Conservation (phyloP, 192 early-diverging fungal species). For the Podila verticillata region DNA sequence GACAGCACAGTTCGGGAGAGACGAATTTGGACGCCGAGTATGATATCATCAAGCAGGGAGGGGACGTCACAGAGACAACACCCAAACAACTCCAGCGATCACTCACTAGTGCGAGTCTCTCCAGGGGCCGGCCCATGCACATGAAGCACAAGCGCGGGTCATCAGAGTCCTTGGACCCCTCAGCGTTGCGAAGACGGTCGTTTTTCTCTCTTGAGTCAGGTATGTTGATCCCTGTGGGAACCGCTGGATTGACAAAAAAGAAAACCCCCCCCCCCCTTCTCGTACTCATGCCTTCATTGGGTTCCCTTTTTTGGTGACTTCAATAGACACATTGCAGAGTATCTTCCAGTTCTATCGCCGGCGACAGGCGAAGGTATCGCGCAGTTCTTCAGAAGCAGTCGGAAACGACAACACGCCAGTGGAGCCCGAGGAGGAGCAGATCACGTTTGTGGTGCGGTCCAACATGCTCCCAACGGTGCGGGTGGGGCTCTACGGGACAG, state of each 20-base stretch:
- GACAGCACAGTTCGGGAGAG: not conserved
- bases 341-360: conserved; percentile 23
- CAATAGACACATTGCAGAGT: not conserved
- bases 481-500: conserved; percentile 30
- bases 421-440: not conserved
- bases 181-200: not conserved
- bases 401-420: not conserved
- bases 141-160: not conserved
- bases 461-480: conserved; percentile 20
- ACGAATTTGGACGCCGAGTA: not conserved
- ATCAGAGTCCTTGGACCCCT: not conserved
- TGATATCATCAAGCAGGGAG: not conserved
- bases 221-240: not conserved
- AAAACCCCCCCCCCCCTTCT: too few relatives aligned
- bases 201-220: conserved; percentile 1
- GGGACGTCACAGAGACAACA: not conserved
- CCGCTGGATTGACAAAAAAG: too few relatives aligned
- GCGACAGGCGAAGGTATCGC: not conserved
- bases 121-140: not conserved
- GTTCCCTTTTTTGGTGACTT: too few relatives aligned
- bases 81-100: not conserved
- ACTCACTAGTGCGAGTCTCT: not conserved
- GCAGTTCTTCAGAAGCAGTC: not conserved
- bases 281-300: too few relatives aligned
- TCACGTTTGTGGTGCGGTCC: conserved; percentile 23